A percentile compares a stretch with the other conserved stretches of the same genome.
Conservation (phyloP, 2,329 filamentous ascomycete genomes). For the Cytospora piceae region DNA sequence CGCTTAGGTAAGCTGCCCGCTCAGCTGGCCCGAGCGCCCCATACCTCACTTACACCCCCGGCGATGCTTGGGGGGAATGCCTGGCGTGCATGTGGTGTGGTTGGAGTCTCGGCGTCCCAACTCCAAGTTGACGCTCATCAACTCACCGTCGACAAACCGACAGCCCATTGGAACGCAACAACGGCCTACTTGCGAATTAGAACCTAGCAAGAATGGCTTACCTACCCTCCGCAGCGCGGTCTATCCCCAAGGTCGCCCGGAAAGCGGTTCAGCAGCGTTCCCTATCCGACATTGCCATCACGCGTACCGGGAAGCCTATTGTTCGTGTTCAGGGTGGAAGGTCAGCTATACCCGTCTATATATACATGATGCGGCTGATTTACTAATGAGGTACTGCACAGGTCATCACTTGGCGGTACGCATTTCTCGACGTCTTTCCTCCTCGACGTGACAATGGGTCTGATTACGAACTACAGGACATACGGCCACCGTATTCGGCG, state of each 20-base stretch:
- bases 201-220: slow-evolving; percentile 55
- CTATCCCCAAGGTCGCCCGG: slow-evolving; percentile 51
- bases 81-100: slow-evolving; percentile 22
- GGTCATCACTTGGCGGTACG: slow-evolving; percentile 85
- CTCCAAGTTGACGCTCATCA: slow-evolving; percentile 34
- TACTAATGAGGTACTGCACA: slow-evolving; percentile 41
- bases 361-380: slow-evolving; percentile 38
- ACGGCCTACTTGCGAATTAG: slow-evolving; percentile 39
- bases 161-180: slow-evolving; percentile 38
- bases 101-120: slow-evolving; percentile 28
- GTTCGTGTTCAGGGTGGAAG: slow-evolving; percentile 87
- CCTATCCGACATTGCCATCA: slow-evolving; percentile 86
- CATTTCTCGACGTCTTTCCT: background rate
- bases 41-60: slow-evolving; percentile 8
- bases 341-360: slow-evolving; percentile 54
- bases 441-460: slow-evolving; percentile 15
- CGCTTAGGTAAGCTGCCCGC: slow-evolving; percentile 22
- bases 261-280: slow-evolving; percentile 55
- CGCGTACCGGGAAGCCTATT: slow-evolving; percentile 94
- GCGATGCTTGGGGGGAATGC: slow-evolving; percentile 30
- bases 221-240: slow-evolving; percentile 60
- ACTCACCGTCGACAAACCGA: slow-evolving; percentile 27
- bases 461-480: slow-evolving; percentile 65
- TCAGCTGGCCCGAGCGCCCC: slow-evolving; percentile 24
- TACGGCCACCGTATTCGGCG: slow-evolving; percentile 96